Evolutionary conservation across 129 eudicot genomes (phyloP).

Genomic region (Centella asiatica): DNA sequence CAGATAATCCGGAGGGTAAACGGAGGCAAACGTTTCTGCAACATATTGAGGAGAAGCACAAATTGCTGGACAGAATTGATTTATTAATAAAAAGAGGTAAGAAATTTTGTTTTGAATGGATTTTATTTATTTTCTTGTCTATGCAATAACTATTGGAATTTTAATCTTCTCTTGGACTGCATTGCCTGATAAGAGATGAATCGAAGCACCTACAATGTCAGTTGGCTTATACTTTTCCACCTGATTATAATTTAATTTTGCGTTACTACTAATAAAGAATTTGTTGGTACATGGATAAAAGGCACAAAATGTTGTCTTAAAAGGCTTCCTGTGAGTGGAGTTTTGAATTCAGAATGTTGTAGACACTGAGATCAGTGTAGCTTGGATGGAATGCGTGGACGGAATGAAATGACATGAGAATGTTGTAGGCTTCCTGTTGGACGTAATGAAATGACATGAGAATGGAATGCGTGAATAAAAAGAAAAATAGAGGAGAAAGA

Average conservation of each 20-base stretch:
- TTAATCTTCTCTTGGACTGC: not conserved
- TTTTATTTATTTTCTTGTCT: no score
- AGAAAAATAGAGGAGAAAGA: no score
- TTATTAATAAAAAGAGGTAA: conserved; percentile 45
- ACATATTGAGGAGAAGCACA: conserved; percentile 51
- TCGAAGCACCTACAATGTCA: not conserved
- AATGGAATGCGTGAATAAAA: no score
- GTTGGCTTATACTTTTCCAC: not conserved
- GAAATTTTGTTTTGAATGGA: not conserved
- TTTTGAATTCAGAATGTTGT: not conserved
- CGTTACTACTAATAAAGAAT: not conserved
- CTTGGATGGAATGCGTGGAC: no score
- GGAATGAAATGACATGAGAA: no score
- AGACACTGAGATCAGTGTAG: not conserved
- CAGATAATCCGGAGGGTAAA: conserved; percentile 30
- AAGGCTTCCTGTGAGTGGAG: not conserved
- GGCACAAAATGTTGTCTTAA: not conserved
- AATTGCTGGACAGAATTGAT: conserved; percentile 46
- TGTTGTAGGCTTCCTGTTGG: no score
- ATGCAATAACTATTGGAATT: no score
- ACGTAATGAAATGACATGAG: no score
- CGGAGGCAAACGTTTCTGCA: conserved; percentile 50
- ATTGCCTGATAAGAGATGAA: not conserved
- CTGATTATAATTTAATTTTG: no score
- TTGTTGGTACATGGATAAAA: not conserved